Conservation (phyloP, 2,329 filamentous ascomycete species). For the Neonectria faginata region DNA sequence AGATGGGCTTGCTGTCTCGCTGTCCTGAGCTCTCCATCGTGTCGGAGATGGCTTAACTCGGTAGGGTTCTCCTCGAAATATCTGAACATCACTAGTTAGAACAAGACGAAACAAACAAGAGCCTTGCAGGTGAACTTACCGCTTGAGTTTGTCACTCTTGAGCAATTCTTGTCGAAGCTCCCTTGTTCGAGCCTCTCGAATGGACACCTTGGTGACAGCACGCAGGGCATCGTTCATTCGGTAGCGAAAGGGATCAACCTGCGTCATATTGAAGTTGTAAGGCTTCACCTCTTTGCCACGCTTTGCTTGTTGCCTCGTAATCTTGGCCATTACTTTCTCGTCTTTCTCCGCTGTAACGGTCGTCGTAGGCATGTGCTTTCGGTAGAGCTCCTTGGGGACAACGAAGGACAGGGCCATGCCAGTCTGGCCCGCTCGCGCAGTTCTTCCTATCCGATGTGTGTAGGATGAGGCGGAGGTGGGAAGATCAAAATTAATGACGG, state of each 20-base stretch:
- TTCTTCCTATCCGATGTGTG: constrained; percentile 95
- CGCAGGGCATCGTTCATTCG: constrained; percentile 92
- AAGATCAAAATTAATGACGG: constrained; percentile 97
- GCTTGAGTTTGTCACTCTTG: constrained; percentile 92
- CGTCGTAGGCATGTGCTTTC: constrained; percentile 89
- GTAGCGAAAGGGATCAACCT: constrained; percentile 94
- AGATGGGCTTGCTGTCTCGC: constrained; percentile 89
- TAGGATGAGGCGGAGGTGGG: constrained; percentile 90
- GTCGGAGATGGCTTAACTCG: constrained; percentile 86
- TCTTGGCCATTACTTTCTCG: constrained; percentile 84
- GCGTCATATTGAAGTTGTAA: constrained; percentile 94
- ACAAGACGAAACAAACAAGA: not conserved
- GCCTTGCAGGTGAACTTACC: constrained; percentile 51
- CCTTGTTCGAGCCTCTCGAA: constrained; percentile 88
- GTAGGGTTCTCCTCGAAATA: constrained; percentile 98
- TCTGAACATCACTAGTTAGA: constrained; percentile 41
- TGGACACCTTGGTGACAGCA: constrained; percentile 87
- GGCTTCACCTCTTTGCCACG: constrained; percentile 85
- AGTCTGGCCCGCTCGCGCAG: constrained; percentile 88
- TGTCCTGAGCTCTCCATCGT: constrained; percentile 88
- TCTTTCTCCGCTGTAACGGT: constrained; percentile 82
- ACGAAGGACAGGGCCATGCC: constrained; percentile 98
- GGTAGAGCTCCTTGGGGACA: constrained; percentile 82
- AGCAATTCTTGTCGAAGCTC: constrained; percentile 91
- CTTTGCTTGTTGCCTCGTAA: constrained; percentile 82